Evolutionary conservation across 139 green algal genomes (phyloP).

Genomic region (Gonium pectorale): DNA sequence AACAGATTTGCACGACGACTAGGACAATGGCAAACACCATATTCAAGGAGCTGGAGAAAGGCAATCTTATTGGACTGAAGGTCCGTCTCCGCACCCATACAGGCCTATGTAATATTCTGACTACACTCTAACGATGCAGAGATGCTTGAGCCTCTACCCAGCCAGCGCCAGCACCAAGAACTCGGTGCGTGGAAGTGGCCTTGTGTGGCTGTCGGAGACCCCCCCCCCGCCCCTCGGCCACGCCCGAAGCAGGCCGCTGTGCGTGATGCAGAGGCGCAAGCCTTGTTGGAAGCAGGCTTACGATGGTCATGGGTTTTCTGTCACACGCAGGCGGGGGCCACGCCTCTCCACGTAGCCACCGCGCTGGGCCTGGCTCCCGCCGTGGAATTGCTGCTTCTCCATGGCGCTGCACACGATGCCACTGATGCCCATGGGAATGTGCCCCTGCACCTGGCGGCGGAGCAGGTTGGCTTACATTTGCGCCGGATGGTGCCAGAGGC

Average conservation of each 20-base stretch:
- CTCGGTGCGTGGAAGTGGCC: background rate
- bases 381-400: slow-evolving; percentile 45
- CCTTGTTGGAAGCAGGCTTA: background rate
- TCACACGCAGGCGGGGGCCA: slow-evolving; percentile 29
- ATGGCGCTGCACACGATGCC: slow-evolving; percentile 18
- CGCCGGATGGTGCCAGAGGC: background rate
- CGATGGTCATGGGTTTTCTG: too few relatives aligned
- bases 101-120: too few relatives aligned
- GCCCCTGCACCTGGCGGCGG: slow-evolving; percentile 54
- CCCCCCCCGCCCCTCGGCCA: too few relatives aligned
- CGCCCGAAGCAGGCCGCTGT: too few relatives aligned
- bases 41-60: slow-evolving; percentile 37
- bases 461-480: slow-evolving; percentile 37
- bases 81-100: too few relatives aligned
- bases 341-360: slow-evolving; percentile 51
- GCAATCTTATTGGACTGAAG: background rate
- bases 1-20: too few relatives aligned
- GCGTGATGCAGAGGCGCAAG: too few relatives aligned
- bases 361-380: background rate
- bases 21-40: slow-evolving; percentile 1
- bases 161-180: background rate
- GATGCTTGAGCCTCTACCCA: background rate
- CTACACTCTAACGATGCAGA: too few relatives aligned
- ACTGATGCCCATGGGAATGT: slow-evolving; percentile 41
- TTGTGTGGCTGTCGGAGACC: too few relatives aligned